These are phyloP conservation scores for Pythium volutum DNA, from an alignment of 352 stramenopile species.

Conservation along the genomic window DNA sequence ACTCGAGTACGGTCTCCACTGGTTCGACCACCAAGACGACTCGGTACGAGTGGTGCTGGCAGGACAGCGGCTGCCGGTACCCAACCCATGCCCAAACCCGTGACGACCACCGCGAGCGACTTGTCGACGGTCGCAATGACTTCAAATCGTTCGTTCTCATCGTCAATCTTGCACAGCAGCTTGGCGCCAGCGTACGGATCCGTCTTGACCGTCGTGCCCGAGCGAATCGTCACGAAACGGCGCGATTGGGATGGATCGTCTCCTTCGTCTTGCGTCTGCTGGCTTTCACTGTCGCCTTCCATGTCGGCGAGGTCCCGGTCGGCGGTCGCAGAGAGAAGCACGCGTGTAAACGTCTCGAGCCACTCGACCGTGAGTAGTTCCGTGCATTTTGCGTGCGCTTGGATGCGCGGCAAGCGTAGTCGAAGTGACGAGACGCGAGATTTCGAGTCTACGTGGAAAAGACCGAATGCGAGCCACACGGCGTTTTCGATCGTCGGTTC, in stretches of 20 bases:
- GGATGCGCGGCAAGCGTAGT: conserved; percentile 10
- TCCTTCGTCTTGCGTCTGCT: not conserved
- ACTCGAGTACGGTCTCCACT: not conserved
- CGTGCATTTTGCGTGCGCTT: not conserved
- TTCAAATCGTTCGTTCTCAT: not conserved
- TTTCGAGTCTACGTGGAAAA: conserved; percentile 37
- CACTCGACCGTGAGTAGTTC: conserved; percentile 6
- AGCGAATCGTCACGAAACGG: not conserved
- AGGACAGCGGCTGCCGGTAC: not conserved
- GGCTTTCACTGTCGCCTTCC: conserved; percentile 15
- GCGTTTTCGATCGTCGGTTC: conserved; percentile 9
- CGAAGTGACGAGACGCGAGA: conserved; percentile 26
- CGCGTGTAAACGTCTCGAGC: conserved; percentile 10
- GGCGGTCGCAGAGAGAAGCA: not conserved
- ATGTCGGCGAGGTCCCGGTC: conserved; percentile 17
- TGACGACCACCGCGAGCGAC: not conserved
- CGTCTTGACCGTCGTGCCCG: not conserved
- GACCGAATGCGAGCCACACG: conserved; percentile 35
- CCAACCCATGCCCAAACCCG: conserved; percentile 1
- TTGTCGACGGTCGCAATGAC: not conserved
- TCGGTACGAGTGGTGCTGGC: not conserved
- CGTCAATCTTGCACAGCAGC: not conserved
- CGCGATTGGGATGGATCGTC: not conserved
- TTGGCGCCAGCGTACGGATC: not conserved
- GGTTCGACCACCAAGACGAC: not conserved